Conservation (phyloP, 2,329 filamentous ascomycete genomes). For the Neofusicoccum sp. region DNA sequence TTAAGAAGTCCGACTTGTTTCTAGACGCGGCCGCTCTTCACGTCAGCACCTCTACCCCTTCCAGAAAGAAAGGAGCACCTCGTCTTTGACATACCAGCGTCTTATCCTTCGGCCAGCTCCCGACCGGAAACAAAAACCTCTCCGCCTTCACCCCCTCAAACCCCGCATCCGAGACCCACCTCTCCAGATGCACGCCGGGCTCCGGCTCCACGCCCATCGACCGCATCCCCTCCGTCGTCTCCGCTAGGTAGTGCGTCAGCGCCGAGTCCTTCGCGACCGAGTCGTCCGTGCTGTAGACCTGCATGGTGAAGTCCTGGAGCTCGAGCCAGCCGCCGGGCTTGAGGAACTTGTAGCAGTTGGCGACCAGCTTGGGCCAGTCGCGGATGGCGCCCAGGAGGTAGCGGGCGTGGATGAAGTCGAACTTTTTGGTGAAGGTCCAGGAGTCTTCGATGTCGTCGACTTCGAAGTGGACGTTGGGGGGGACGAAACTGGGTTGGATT, state of each 20-base stretch:
- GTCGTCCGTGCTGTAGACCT: constrained; percentile 26
- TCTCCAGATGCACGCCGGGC: constrained; percentile 38
- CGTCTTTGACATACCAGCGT: constrained; percentile 44
- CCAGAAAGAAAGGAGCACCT: too few relatives aligned
- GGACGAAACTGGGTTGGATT: constrained; percentile 46
- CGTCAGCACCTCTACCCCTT: too few relatives aligned
- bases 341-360: constrained; percentile 23
- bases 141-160: constrained; percentile 53
- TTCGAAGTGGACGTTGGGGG: constrained; percentile 47
- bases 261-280: constrained; percentile 23
- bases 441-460: constrained; percentile 49
- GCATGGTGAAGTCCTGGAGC: constrained; percentile 28
- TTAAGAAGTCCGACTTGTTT: neutral
- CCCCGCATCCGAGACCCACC: constrained; percentile 49
- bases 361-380: constrained; percentile 27
- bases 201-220: constrained; percentile 35
- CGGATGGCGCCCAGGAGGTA: constrained; percentile 24
- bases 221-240: constrained; percentile 27
- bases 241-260: constrained; percentile 25
- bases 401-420: constrained; percentile 27
- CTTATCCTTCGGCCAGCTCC: constrained; percentile 31
- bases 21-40: neutral
- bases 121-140: constrained; percentile 35
- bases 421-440: constrained; percentile 29
- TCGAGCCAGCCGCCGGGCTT: constrained; percentile 28